phyloP scores from a whole-genome alignment of 352 stramenopile species.

The Thalassiosira pacifica region DNA sequence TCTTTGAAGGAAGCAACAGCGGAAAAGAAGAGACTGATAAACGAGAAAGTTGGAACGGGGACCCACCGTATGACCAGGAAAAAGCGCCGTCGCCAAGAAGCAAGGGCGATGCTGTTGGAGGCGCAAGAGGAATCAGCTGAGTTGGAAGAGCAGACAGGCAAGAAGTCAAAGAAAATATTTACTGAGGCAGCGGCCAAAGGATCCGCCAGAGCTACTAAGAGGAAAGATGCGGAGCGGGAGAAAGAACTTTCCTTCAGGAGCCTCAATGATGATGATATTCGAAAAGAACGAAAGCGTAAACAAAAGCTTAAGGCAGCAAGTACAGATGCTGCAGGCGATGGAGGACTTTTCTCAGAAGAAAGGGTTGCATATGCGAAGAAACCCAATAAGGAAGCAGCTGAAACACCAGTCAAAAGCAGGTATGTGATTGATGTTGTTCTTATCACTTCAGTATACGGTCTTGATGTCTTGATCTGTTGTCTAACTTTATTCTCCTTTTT shows the following conservation, averaged over 20 bases:
- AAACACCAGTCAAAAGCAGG: constrained; percentile 61
- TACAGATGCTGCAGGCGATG: constrained; percentile 78
- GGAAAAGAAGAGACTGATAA: constrained; percentile 76
- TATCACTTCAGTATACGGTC: too few species aligned
- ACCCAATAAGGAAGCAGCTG: constrained; percentile 60
- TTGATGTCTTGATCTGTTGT: too few species aligned
- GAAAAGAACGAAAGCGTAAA: constrained; percentile 58
- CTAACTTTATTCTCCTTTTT: too few species aligned
- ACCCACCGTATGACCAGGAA: constrained; percentile 87
- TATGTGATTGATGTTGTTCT: too few species aligned
- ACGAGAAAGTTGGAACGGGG: constrained; percentile 80
- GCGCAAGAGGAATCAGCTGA: constrained; percentile 60
- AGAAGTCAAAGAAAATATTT: constrained; percentile 68
- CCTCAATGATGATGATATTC: constrained; percentile 74
- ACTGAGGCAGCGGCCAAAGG: constrained; percentile 74
- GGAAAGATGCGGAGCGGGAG: constrained; percentile 52
- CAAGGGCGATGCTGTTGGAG: constrained; percentile 60
- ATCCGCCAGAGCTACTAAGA: constrained; percentile 65
- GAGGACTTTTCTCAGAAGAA: constrained; percentile 84
- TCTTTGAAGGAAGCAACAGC: constrained; percentile 69
- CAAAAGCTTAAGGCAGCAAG: constrained; percentile 51
- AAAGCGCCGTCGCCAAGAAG: constrained; percentile 81
- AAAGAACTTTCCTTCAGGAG: constrained; percentile 65
- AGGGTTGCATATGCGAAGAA: constrained; percentile 75
- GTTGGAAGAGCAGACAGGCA: constrained; percentile 59